Evolutionary conservation across 2,329 filamentous ascomycete species (phyloP).

Genomic region (Arthrobotrys megalospora): DNA sequence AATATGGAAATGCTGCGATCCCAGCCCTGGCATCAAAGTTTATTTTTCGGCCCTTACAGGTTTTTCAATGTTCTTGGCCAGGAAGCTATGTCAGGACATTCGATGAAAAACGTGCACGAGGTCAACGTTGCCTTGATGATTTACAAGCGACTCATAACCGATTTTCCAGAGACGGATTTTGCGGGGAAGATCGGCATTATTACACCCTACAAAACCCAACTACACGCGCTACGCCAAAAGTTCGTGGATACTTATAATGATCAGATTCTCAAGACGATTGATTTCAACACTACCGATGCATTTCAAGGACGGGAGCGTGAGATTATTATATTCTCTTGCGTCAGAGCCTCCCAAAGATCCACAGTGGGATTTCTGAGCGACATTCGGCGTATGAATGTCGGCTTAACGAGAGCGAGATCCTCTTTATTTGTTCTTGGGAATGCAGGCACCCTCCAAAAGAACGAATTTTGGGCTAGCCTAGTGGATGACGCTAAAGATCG

Average conservation of each 20-base stretch:
- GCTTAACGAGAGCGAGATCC: slow-evolving; percentile 94
- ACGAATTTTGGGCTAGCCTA: slow-evolving; percentile 90
- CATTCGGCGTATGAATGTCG: slow-evolving; percentile 99
- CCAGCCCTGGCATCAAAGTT: slow-evolving; percentile 87
- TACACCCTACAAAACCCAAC: slow-evolving; percentile 95
- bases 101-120: slow-evolving; percentile 89
- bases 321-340: slow-evolving; percentile 98
- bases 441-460: slow-evolving; percentile 85
- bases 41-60: slow-evolving; percentile 88
- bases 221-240: slow-evolving; percentile 81
- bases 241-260: slow-evolving; percentile 83
- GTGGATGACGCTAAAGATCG: slow-evolving; percentile 84
- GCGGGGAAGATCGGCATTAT: slow-evolving; percentile 93
- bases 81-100: slow-evolving; percentile 83
- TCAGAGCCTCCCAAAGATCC: slow-evolving; percentile 90
- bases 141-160: slow-evolving; percentile 82
- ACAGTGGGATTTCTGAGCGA: slow-evolving; percentile 99
- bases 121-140: slow-evolving; percentile 87
- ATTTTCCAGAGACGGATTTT: slow-evolving; percentile 79
- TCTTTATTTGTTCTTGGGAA: slow-evolving; percentile 97
- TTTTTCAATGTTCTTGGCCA: slow-evolving; percentile 98
- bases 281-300: slow-evolving; percentile 99
- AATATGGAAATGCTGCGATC: slow-evolving; percentile 83
- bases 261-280: slow-evolving; percentile 81
- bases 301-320: slow-evolving; percentile 98